phyloP scores from a whole-genome alignment of 768 basidiomycete genomes.

The Chiua virens region DNA sequence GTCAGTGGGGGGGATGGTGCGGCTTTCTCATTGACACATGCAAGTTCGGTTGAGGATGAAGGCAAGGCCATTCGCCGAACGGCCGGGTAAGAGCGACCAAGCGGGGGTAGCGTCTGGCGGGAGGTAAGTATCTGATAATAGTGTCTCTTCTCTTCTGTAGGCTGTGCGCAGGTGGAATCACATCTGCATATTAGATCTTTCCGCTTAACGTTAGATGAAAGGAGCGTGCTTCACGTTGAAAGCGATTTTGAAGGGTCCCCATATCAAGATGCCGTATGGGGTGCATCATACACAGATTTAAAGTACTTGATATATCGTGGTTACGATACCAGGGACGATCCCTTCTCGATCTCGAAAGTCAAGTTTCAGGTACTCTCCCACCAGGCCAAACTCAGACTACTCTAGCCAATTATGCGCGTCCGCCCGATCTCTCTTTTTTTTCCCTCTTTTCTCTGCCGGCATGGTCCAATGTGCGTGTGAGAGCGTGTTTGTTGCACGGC shows the following conservation, averaged over 20 bases:
- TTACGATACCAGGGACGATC: constrained; percentile 40
- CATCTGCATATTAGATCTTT: constrained; percentile 35
- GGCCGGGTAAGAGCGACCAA: constrained; percentile 1
- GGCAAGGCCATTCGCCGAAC: background rate
- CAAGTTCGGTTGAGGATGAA: constrained; percentile 1
- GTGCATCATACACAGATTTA: constrained; percentile 35
- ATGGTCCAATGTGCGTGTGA: constrained; percentile 20
- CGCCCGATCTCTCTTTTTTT: constrained; percentile 25
- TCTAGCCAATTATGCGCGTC: constrained; percentile 23
- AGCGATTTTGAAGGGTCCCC: constrained; percentile 23
- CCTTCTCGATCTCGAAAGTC: constrained; percentile 36
- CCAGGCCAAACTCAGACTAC: constrained; percentile 18
- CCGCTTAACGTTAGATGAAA: constrained; percentile 39
- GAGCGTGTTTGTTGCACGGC: constrained; percentile 5
- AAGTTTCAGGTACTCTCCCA: constrained; percentile 37
- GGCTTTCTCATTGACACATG: constrained; percentile 12
- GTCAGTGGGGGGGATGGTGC: background rate
- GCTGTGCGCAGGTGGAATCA: constrained; percentile 28
- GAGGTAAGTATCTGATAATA: background rate
- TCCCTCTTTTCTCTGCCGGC: constrained; percentile 20
- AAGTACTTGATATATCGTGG: constrained; percentile 32
- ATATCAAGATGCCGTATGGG: constrained; percentile 36
- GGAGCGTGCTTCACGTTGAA: constrained; percentile 28
- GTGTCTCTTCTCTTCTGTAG: constrained; percentile 15
- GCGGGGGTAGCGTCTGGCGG: constrained; percentile 15